phyloP scores from a whole-genome alignment of 352 stramenopile genomes.

The Phytopythium mirpurense region DNA sequence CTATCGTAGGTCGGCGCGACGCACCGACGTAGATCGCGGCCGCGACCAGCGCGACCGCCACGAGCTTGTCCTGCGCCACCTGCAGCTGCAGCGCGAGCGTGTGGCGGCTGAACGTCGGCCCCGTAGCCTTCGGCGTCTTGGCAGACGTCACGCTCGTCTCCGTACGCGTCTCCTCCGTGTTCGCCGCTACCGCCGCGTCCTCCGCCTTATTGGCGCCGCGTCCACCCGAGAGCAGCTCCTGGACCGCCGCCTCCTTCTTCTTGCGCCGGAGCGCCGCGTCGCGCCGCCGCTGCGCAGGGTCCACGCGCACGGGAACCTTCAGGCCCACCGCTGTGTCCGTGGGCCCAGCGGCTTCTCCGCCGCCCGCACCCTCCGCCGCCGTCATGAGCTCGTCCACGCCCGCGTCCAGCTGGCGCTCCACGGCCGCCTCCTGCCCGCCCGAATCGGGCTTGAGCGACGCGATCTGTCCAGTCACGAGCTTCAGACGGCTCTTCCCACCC shows the following conservation, averaged over 20 bases:
- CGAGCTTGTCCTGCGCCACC: slow-evolving; percentile 49
- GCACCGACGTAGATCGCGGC: slow-evolving; percentile 44
- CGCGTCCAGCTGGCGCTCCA: slow-evolving; percentile 39
- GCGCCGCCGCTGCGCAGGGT: slow-evolving; percentile 60
- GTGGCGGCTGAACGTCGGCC: slow-evolving; percentile 48
- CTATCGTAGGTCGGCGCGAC: too few species aligned
- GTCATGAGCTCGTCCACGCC: slow-evolving; percentile 37
- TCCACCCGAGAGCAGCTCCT: slow-evolving; percentile 34
- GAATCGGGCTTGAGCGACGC: slow-evolving; percentile 38
- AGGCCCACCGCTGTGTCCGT: slow-evolving; percentile 10
- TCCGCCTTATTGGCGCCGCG: too few species aligned
- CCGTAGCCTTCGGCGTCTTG: slow-evolving; percentile 3
- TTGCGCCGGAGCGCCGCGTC: slow-evolving; percentile 54
- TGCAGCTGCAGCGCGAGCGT: slow-evolving; percentile 44
- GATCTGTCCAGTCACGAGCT: slow-evolving; percentile 65
- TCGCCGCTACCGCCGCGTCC: not conserved
- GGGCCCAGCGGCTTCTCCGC: not conserved
- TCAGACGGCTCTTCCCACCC: slow-evolving; percentile 51
- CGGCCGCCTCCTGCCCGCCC: slow-evolving; percentile 10
- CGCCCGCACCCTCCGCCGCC: slow-evolving; percentile 7
- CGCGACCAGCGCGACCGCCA: slow-evolving; percentile 45
- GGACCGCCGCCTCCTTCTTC: slow-evolving; percentile 51
- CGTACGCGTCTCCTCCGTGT: slow-evolving; percentile 4
- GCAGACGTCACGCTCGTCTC: not conserved
- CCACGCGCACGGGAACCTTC: slow-evolving; percentile 42